Conservation (phyloP, 2,329 filamentous ascomycete genomes). For the Colletotrichum sp. region DNA sequence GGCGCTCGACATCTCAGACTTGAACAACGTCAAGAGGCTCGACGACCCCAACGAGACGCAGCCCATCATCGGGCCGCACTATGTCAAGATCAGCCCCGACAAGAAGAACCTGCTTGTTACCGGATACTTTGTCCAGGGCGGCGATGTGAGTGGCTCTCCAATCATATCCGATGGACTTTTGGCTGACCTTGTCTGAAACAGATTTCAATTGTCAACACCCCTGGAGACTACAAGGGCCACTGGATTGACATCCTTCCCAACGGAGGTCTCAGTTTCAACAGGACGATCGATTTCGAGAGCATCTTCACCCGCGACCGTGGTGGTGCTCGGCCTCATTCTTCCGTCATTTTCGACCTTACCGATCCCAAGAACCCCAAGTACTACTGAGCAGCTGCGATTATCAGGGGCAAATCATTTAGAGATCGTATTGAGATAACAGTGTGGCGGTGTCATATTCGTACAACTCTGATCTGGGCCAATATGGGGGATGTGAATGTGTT, state of each 20-base stretch:
- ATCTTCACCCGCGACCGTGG: slow-evolving; percentile 57
- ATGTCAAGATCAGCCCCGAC: slow-evolving; percentile 68
- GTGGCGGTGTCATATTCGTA: background rate
- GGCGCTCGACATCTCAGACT: slow-evolving; percentile 65
- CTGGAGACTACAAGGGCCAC: slow-evolving; percentile 65
- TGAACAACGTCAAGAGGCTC: slow-evolving; percentile 64
- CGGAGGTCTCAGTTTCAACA: slow-evolving; percentile 46
- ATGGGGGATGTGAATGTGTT: background rate
- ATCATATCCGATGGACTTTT: background rate
- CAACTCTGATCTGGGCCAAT: background rate
- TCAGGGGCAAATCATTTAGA: too few species aligned
- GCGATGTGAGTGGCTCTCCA: slow-evolving; percentile 41
- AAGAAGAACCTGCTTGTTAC: slow-evolving; percentile 69
- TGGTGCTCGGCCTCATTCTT: slow-evolving; percentile 62
- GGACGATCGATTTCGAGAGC: slow-evolving; percentile 55
- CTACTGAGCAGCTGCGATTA: background rate
- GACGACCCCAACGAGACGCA: slow-evolving; percentile 64
- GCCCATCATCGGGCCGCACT: slow-evolving; percentile 66
- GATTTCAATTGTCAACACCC: slow-evolving; percentile 65
- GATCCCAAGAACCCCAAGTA: slow-evolving; percentile 47
- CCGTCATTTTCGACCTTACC: slow-evolving; percentile 61
- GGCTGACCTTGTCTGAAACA: slow-evolving; percentile 8
- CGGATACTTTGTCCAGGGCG: slow-evolving; percentile 70
- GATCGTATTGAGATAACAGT: background rate
- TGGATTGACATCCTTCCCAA: slow-evolving; percentile 64